Evolutionary conservation across 345 rosid genomes (phyloP).

Genomic region (Eucalyptus virginea): DNA sequence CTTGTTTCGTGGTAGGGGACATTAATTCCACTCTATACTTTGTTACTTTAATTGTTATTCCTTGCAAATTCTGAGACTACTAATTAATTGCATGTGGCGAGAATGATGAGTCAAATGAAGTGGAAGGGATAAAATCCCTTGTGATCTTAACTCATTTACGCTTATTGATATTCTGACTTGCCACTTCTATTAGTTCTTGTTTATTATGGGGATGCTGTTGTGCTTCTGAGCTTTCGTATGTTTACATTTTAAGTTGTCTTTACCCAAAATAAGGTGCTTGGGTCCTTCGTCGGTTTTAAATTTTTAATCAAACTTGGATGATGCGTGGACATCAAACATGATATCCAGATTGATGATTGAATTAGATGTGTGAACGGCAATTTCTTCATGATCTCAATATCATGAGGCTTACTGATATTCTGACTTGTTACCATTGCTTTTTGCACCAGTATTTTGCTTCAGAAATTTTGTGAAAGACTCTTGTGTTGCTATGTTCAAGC

Average conservation of each 20-base stretch:
- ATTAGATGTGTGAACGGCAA: slow-evolving; percentile 43
- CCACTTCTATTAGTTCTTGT: background rate
- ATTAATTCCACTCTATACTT: background rate
- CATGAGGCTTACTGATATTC: background rate
- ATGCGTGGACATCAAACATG: background rate
- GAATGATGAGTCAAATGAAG: background rate
- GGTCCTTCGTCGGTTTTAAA: background rate
- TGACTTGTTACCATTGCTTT: background rate
- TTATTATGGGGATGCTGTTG: background rate
- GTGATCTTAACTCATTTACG: background rate
- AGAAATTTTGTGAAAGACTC: background rate
- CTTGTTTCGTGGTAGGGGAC: background rate
- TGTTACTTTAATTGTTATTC: background rate
- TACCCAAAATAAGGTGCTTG: background rate
- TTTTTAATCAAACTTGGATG: background rate
- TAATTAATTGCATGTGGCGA: background rate
- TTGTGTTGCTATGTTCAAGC: background rate
- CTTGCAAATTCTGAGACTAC: background rate
- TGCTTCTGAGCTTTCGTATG: background rate
- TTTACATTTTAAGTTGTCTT: background rate
- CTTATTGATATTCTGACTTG: background rate
- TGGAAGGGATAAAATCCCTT: background rate
- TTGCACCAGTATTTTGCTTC: background rate
- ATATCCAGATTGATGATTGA: slow-evolving; percentile 42
- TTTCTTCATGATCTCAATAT: background rate